Base-by-base conservation (phyloP, 2,329 filamentous ascomycete genomes). In the Fusarium succisae region DNA sequence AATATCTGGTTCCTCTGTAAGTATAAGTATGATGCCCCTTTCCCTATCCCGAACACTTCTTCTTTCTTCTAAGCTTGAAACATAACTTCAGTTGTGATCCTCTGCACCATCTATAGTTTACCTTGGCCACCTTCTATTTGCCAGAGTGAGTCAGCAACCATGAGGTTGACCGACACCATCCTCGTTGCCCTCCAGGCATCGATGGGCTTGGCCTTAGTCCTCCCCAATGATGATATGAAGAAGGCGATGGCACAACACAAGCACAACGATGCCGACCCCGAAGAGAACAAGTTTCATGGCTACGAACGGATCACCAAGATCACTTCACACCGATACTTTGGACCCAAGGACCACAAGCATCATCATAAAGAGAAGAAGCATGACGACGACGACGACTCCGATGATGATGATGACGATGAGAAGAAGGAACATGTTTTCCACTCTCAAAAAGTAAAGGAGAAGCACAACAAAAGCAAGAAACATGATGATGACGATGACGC, bases 101-200 rank as follows among this genome's bases (percentile, higher is more conserved):
- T 35, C 28, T 51, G 5, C 14, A 18, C 57, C 37, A 22, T 30
- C n/a, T 24, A 26, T 28, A n/a, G 28, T 14, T 57, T 26, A 28
- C 41, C 24, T 54, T 43, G 22, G 32, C n/a, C 58, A 38, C 39
- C 13, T 57, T 32, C 28, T 37, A 22, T 47, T n/a, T 44, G 32
- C 12, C 22, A 41, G 44, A 57, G 50, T 41, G 56, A 69, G 44
- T 28, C 13, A 41, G 15, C 41, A 39, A 59, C 32, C 51, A 70
- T 70, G 67, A 70, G 41, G 51, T 47, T 70, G 37, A 30, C 45
- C 45, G 30, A 30, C n/a, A 59, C 47, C 20, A 32, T 50, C 28
- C 32, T 67, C 54, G 28, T 62, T 61, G 68, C 67, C 68, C 41
- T 70, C n/a, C 66, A 66, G 41, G 66, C 67, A 30, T 70, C 53